Evolutionary conservation across 2,329 filamentous ascomycete genomes (phyloP).

Genomic region (Cercospora sp.): DNA sequence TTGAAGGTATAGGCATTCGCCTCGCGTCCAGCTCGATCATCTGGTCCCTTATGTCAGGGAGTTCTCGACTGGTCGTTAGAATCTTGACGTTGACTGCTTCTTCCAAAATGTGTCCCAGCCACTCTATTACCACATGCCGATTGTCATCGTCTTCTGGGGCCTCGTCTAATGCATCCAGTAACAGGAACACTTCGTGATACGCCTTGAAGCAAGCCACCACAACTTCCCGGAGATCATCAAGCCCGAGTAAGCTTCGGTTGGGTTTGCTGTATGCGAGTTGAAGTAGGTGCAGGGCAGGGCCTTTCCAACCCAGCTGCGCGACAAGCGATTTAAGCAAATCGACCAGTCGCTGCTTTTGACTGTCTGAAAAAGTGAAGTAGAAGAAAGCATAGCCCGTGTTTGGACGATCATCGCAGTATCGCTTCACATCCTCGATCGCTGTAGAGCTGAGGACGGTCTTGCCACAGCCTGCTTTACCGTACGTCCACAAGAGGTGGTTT

Average conservation of each 20-base stretch:
- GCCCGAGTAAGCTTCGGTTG: constrained; percentile 9
- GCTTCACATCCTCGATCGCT: constrained; percentile 24
- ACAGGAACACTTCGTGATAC: constrained; percentile 32
- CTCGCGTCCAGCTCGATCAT: constrained; percentile 15
- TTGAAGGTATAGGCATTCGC: constrained; percentile 4
- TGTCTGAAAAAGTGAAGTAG: constrained; percentile 28
- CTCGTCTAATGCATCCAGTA: constrained; percentile 41
- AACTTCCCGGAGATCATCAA: constrained; percentile 23
- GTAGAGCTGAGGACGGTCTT: constrained; percentile 31
- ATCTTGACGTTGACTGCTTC: constrained; percentile 21
- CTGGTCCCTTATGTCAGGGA: constrained; percentile 16
- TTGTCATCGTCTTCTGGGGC: constrained; percentile 23
- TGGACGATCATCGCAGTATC: neutral
- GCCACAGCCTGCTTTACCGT: constrained; percentile 28
- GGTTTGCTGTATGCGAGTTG: constrained; percentile 15
- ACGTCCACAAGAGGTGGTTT: constrained; percentile 17
- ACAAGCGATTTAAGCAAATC: constrained; percentile 24
- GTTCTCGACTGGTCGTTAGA: constrained; percentile 26
- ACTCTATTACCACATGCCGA: constrained; percentile 19
- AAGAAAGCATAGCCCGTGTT: constrained; percentile 19
- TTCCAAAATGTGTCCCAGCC: constrained; percentile 14
- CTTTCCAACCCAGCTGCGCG: constrained; percentile 21
- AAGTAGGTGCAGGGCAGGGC: constrained; percentile 19
- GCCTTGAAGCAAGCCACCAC: constrained; percentile 17
- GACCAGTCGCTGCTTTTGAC: constrained; percentile 23